These are phyloP conservation scores for Trypanosoma cruzi DNA, from an alignment of 208 protist genomes.

Conservation along the genomic window DNA sequence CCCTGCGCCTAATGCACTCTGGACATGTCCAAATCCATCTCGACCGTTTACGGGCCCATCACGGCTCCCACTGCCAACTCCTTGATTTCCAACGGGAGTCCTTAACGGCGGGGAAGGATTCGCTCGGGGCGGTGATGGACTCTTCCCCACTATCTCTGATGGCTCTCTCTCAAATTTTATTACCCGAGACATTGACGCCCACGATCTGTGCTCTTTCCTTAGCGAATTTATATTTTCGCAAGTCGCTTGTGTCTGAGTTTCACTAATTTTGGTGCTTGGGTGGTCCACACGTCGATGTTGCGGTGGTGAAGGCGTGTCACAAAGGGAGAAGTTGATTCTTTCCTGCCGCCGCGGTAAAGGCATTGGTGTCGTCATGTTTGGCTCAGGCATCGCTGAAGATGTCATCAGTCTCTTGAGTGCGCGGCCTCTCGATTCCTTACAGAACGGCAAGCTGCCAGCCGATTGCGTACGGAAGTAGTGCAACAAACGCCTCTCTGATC, in stretches of 20 bases:
- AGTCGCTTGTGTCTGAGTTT: background rate
- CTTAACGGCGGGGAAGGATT: background rate
- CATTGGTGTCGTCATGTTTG: background rate
- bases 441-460: background rate
- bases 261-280: background rate
- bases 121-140: background rate
- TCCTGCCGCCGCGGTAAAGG: background rate
- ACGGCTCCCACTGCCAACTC: background rate
- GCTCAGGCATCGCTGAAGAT: slow-evolving; percentile 23
- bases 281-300: background rate
- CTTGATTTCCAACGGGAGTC: background rate
- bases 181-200: background rate
- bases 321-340: background rate
- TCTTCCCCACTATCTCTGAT: background rate
- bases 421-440: background rate
- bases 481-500: background rate
- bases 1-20: background rate
- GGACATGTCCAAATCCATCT: background rate
- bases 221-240: too few relatives aligned
- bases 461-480: slow-evolving; percentile 19
- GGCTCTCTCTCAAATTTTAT: background rate
- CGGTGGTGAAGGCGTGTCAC: too few relatives aligned
- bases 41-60: background rate
- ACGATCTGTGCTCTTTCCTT: background rate
- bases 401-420: slow-evolving; percentile 25